Base-by-base conservation (phyloP, 495 filamentous ascomycete genomes). In the Aspergillus cavernicola region DNA sequence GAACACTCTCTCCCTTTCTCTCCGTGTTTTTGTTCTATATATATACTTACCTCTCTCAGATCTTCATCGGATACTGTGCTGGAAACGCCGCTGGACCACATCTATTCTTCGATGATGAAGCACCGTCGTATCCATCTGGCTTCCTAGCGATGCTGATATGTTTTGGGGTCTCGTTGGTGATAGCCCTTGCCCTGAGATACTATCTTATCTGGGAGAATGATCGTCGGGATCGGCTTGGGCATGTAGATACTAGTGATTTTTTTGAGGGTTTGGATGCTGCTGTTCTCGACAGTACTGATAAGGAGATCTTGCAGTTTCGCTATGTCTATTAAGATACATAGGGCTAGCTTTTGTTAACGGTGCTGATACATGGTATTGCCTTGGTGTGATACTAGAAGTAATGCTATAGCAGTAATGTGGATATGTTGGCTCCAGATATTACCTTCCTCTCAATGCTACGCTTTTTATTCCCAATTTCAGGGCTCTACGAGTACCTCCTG, bases 21-120 rank as follows among this genome's bases (percentile, higher is more conserved):
- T 9, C 24, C 13, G 18, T 9, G 15, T 24, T 39, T 3, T 2
- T 16, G 11, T 39, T 18, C 2, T 13, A 16, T 12, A 37, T 12
- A 37, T 15, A 10, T 13, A 12, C 33, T 16, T 10, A 10, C n/a
- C 33, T n/a, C 5, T 19, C 11, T 15, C 53, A 56, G 54, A 37
- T 52, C 36, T 64, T 64, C 28, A 49, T 64, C 18, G 58, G 38
- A 7, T 61, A 79, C 54, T 80, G 74, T 46, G 59, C 76, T 9
- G 77, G 77, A 3, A 64, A 64, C 24, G 58, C 61, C 39, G 50
- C 56, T 24, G 61, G 58, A 0, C 61, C 61, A 4, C 52, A 59
- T 11, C 13, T 61, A 3, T 56, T 64, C 32, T 57, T 53, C 23
- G 42, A 42, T 3, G 23, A 43, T 2, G 46, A 64, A 20, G 58